Evolutionary conservation across 73 alveolate species (phyloP), one percentile per base, ranked within the genome.

Genomic region (Blepharisma stoltei): DNA sequence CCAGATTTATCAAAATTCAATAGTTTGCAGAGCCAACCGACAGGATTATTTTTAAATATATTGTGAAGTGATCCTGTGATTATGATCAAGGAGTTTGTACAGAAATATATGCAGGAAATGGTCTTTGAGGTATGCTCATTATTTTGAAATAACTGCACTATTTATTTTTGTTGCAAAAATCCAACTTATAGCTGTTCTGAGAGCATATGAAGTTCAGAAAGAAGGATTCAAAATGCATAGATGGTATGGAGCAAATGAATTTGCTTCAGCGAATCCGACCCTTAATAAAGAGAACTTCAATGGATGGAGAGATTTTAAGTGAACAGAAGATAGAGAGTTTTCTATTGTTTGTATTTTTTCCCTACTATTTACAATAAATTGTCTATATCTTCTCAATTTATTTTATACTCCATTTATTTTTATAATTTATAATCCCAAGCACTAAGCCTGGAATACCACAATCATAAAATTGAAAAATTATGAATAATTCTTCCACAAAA

Each of bases 201-300:
- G 98, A 76, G 98, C 98, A n/a, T 97, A 93, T 78, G 98, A 93
- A 82, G 96, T 96, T 6, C 86, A 93, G 78, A 82, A 90, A 47
- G 98, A 93, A 71, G 98, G 98, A 8, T 93, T 88, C 78, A 88
- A 92, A 86, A 86, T 93, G 94, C 91, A 93, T 77, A 89, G 83
- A 77, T 93, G 96, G 94, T 83, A 90, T 86, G 95, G 87, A 9
- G n/a, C 78, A 65, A 77, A 81, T 11, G 97, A 87, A 25, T 93
- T 93, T 68, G 97, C 98, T 8, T 88, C 82, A 1, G 21, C 41
- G 41, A 50, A 1, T 18, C n/a, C 2, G 21, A 50, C 65, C 21
- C 65, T 18, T 50, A 4, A 50, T 50, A 18, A 11, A 50, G 4
- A 50, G 21, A 50, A 50, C 65, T 14, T 14, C n/a, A 50, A 50